Percentiles rank a stretch among this genome's conserved stretches.
phyloP scores from a whole-genome alignment of 345 rosid genomes.

The Citrus medica region DNA sequence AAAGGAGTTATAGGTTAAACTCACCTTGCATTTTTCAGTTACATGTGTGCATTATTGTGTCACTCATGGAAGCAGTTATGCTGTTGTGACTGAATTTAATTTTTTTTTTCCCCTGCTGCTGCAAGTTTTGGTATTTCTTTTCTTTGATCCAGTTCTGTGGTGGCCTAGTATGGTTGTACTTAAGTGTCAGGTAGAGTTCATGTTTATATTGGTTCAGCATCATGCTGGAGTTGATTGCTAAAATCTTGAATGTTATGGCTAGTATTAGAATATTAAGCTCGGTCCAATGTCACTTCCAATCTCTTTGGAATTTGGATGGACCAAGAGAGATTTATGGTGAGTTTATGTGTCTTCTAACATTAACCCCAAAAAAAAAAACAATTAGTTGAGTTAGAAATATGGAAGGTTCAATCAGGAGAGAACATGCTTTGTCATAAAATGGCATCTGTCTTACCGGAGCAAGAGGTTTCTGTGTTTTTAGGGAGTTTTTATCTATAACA shows the following conservation, averaged over 20 bases:
- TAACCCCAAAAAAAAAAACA: too few species aligned
- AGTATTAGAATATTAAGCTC: background rate
- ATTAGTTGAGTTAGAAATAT: background rate
- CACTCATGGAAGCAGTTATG: background rate
- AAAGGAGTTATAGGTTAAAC: conserved; percentile 7
- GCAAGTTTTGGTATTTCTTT: background rate
- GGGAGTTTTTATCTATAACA: background rate
- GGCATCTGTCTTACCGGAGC: background rate
- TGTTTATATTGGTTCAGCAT: background rate
- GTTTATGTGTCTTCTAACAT: background rate
- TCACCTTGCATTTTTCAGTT: background rate
- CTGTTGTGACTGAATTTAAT: background rate
- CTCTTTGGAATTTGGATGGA: background rate
- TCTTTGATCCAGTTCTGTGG: background rate
- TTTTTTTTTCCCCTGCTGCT: background rate
- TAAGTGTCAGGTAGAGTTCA: background rate
- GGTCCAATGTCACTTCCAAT: background rate
- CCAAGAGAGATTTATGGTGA: background rate
- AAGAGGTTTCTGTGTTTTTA: background rate
- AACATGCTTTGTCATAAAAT: background rate
- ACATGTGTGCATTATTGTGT: background rate
- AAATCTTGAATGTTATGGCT: background rate
- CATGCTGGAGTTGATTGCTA: background rate
- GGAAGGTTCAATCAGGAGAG: background rate
- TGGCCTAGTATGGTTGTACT: background rate